Evolutionary conservation across 2,329 filamentous ascomycete genomes (phyloP).

Genomic region (Lojkania enalia): DNA sequence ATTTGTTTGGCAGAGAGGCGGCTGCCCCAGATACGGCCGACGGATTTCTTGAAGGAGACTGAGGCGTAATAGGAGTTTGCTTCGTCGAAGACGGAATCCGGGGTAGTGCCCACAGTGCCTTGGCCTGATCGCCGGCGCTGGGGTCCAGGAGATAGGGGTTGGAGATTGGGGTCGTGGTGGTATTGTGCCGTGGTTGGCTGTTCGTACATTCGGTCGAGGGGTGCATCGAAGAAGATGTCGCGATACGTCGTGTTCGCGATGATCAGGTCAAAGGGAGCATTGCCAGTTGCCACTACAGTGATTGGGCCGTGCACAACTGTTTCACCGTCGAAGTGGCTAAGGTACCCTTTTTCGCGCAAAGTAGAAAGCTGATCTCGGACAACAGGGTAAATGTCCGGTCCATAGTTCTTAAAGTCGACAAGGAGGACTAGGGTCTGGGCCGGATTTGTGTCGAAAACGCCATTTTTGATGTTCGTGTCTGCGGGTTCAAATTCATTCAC

Average conservation of each 20-base stretch:
- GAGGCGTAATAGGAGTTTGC: slow-evolving; percentile 70
- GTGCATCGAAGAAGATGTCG: slow-evolving; percentile 61
- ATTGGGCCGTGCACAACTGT: slow-evolving; percentile 49
- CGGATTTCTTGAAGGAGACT: slow-evolving; percentile 56
- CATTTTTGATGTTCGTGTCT: slow-evolving; percentile 40
- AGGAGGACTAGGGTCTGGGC: slow-evolving; percentile 56
- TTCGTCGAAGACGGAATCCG: slow-evolving; percentile 42
- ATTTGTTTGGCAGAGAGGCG: slow-evolving; percentile 53
- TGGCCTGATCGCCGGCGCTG: slow-evolving; percentile 41
- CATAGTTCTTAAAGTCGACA: slow-evolving; percentile 55
- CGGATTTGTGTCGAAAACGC: slow-evolving; percentile 57
- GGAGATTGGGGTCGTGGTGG: slow-evolving; percentile 3
- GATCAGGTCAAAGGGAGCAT: slow-evolving; percentile 55
- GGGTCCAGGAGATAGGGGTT: neutral
- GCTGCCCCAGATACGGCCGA: slow-evolving; percentile 57
- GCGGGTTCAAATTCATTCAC: slow-evolving; percentile 38
- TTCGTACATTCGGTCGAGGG: slow-evolving; percentile 46
- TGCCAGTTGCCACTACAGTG: slow-evolving; percentile 58
- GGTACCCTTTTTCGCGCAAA: slow-evolving; percentile 54
- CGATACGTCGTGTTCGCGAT: slow-evolving; percentile 53
- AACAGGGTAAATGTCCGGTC: slow-evolving; percentile 40
- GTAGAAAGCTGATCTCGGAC: slow-evolving; percentile 49
- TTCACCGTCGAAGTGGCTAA: slow-evolving; percentile 56
- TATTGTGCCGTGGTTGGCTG: too few species aligned
- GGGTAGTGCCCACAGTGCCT: slow-evolving; percentile 49